These are phyloP conservation scores for Parastagonospora avenae DNA, from an alignment of 2,329 filamentous ascomycete genomes.

Conservation along the genomic window DNA sequence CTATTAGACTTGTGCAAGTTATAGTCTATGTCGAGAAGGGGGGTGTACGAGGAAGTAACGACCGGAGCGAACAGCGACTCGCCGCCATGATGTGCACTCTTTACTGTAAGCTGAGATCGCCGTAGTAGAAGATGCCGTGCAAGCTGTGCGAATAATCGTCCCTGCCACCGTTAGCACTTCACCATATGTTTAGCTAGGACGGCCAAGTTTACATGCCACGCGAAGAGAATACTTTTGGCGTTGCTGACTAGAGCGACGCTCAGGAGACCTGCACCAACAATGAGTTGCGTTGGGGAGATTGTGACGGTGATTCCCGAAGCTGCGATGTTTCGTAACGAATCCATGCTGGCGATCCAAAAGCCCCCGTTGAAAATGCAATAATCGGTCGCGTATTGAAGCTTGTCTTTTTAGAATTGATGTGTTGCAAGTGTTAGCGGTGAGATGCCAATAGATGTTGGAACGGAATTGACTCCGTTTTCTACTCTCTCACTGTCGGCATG, in stretches of 20 bases:
- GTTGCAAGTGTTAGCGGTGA: too few species aligned
- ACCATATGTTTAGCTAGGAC: background rate
- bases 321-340: background rate
- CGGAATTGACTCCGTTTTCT: too few species aligned
- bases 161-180: slow-evolving; percentile 8
- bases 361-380: background rate
- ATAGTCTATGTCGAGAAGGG: slow-evolving; percentile 81
- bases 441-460: too few species aligned
- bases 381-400: background rate
- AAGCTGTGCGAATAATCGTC: slow-evolving; percentile 12
- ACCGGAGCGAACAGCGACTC: slow-evolving; percentile 63
- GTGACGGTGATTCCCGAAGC: background rate
- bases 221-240: slow-evolving; percentile 18
- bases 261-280: background rate
- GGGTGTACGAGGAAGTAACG: slow-evolving; percentile 66
- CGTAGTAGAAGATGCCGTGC: slow-evolving; percentile 17
- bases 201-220: slow-evolving; percentile 18
- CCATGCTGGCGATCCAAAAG: background rate
- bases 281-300: slow-evolving; percentile 8
- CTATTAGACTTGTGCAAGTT: slow-evolving; percentile 83
- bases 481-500: too few species aligned
- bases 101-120: slow-evolving; percentile 23
- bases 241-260: slow-evolving; percentile 11
- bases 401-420: too few species aligned
- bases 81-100: background rate